These are phyloP conservation scores for Salix viminalis DNA, from an alignment of 345 rosid species.

Conservation along the genomic window DNA sequence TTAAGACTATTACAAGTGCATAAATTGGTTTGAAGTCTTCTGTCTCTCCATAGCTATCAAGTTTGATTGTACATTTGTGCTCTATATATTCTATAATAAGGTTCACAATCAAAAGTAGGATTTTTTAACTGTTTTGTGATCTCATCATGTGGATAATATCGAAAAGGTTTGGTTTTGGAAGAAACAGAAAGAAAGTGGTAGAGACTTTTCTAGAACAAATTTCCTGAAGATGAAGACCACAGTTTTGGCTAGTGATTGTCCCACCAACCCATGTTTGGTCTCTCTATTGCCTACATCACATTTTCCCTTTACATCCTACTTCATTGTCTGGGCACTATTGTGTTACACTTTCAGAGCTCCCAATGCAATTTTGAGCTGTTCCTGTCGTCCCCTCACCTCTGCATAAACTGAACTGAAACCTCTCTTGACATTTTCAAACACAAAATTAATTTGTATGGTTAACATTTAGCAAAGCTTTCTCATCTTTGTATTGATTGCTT, in stretches of 20 bases:
- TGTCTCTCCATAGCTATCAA: neutral
- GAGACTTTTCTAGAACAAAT: constrained; percentile 29
- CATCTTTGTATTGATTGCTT: neutral
- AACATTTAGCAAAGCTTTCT: neutral
- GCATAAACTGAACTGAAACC: neutral
- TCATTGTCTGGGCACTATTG: constrained; percentile 19
- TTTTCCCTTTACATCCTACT: constrained; percentile 20
- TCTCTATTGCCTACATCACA: constrained; percentile 22
- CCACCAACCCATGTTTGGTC: constrained; percentile 20
- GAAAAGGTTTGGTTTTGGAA: constrained; percentile 8
- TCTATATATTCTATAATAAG: neutral
- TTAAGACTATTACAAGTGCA: neutral
- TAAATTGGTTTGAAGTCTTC: neutral
- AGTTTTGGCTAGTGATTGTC: constrained; percentile 4
- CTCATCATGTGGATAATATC: constrained; percentile 7
- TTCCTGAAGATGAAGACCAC: constrained; percentile 20
- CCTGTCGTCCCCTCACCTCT: constrained; percentile 2
- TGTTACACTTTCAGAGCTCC: constrained; percentile 22
- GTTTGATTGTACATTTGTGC: constrained; percentile 8
- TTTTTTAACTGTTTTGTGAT: constrained; percentile 5
- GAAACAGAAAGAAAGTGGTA: constrained; percentile 36
- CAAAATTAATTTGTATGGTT: neutral
- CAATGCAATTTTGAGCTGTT: constrained; percentile 14
- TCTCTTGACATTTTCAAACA: constrained; percentile 1
- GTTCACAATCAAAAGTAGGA: neutral